Evolutionary conservation across 148 eudicot species (phyloP).

Genomic region (Pouteria glomerata): DNA sequence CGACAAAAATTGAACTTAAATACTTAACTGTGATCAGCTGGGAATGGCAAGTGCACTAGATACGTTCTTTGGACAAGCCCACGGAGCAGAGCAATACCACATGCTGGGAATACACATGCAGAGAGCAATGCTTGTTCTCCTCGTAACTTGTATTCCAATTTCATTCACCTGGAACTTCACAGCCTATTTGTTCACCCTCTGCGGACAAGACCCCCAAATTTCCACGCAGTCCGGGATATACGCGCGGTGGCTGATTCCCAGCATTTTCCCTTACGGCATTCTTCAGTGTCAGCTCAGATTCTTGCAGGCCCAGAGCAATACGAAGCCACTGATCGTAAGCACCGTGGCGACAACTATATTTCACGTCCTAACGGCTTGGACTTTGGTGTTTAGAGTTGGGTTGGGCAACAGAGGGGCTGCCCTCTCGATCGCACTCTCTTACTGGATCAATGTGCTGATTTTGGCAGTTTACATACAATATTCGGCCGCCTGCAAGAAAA

Average conservation of each 20-base stretch:
- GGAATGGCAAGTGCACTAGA: slow-evolving; percentile 50
- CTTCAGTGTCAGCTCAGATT: slow-evolving; percentile 25
- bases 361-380: slow-evolving; percentile 19
- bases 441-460: slow-evolving; percentile 34
- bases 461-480: slow-evolving; percentile 35
- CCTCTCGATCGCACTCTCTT: slow-evolving; percentile 27
- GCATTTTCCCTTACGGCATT: slow-evolving; percentile 34
- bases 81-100: slow-evolving; percentile 36
- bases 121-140: slow-evolving; percentile 32
- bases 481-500: slow-evolving; percentile 25
- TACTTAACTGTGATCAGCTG: too few relatives aligned
- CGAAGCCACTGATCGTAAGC: slow-evolving; percentile 31
- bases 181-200: slow-evolving; percentile 8
- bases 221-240: slow-evolving; percentile 32
- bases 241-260: slow-evolving; percentile 28
- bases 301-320: slow-evolving; percentile 34
- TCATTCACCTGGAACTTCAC: slow-evolving; percentile 27
- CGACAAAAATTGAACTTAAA: too few relatives aligned
- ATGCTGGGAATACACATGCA: slow-evolving; percentile 41
- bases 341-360: slow-evolving; percentile 8
- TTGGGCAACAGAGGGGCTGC: slow-evolving; percentile 37
- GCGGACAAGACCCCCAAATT: slow-evolving; percentile 31
- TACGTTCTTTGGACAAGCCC: slow-evolving; percentile 39
- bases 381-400: slow-evolving; percentile 21
- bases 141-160: slow-evolving; percentile 20